A percentile compares a stretch with the other conserved stretches of the same genome.
Conservation (phyloP, 257 asterid genomes). For the Gentiana dahurica region DNA sequence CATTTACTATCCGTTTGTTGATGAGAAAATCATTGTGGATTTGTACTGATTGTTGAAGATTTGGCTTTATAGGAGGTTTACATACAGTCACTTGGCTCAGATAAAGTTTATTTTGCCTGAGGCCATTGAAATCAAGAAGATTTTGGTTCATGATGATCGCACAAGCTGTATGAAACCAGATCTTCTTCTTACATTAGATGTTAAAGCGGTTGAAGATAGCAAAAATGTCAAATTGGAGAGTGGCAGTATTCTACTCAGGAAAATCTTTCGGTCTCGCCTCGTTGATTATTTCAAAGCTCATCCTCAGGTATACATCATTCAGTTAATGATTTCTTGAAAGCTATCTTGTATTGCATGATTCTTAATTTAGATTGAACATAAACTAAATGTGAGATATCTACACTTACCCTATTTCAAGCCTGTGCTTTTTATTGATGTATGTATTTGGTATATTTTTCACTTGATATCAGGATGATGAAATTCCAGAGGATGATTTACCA, state of each 20-base stretch:
- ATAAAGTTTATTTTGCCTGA: constrained; percentile 72
- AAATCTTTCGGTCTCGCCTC: constrained; percentile 51
- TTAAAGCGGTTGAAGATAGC: constrained; percentile 19
- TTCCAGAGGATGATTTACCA: constrained; percentile 67
- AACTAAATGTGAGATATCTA: too few relatives aligned
- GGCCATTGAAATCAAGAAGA: constrained; percentile 59
- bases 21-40: not conserved
- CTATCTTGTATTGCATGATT: not conserved
- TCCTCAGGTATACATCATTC: constrained; percentile 46
- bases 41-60: constrained; percentile 1
- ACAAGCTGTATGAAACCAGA: constrained; percentile 75
- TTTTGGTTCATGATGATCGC: constrained; percentile 47
- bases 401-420: too few relatives aligned
- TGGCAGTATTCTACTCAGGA: constrained; percentile 40
- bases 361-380: too few relatives aligned
- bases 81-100: constrained; percentile 62
- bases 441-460: not conserved
- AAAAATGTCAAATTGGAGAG: constrained; percentile 32
- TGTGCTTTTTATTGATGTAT: too few relatives aligned
- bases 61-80: constrained; percentile 52
- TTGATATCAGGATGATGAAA: constrained; percentile 59
- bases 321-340: not conserved
- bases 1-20: not conserved
- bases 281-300: constrained; percentile 50
- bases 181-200: constrained; percentile 20